phyloP scores from a whole-genome alignment of 2,329 filamentous ascomycete species.

The Ilyonectria sp. region DNA sequence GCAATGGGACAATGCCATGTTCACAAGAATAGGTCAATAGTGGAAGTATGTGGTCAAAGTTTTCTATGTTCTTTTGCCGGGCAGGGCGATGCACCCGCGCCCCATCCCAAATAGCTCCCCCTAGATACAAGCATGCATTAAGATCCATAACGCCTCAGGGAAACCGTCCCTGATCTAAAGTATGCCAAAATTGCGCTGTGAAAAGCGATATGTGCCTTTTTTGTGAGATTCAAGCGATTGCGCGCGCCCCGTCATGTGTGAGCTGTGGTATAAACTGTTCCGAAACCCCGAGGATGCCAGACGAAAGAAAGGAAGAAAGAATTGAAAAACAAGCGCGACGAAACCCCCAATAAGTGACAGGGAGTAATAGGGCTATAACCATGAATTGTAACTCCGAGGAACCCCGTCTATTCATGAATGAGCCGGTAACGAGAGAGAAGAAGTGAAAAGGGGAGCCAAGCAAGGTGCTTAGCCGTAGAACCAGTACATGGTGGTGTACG shows the following conservation, averaged over 20 bases:
- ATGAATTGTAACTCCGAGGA: constrained; percentile 41
- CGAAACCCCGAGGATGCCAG: constrained; percentile 33
- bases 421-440: constrained; percentile 36
- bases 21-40: not conserved
- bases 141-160: constrained; percentile 17
- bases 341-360: constrained; percentile 14
- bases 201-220: constrained; percentile 36
- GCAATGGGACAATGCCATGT: not conserved
- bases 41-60: not conserved
- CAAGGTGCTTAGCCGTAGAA: constrained; percentile 60
- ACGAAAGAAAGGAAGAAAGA: constrained; percentile 10
- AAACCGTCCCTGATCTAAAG: constrained; percentile 19
- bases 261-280: constrained; percentile 42
- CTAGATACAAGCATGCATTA: not conserved
- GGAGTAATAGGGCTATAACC: constrained; percentile 34
- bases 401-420: constrained; percentile 40
- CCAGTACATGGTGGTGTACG: constrained; percentile 73
- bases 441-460: not conserved
- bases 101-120: not conserved
- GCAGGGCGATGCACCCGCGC: not conserved
- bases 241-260: constrained; percentile 22
- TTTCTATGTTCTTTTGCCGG: constrained; percentile 13
- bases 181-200: constrained; percentile 22
- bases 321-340: not conserved
- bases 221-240: constrained; percentile 20